Conservation (phyloP, 2,329 filamentous ascomycete species). For the Podosphaera xanthii region DNA sequence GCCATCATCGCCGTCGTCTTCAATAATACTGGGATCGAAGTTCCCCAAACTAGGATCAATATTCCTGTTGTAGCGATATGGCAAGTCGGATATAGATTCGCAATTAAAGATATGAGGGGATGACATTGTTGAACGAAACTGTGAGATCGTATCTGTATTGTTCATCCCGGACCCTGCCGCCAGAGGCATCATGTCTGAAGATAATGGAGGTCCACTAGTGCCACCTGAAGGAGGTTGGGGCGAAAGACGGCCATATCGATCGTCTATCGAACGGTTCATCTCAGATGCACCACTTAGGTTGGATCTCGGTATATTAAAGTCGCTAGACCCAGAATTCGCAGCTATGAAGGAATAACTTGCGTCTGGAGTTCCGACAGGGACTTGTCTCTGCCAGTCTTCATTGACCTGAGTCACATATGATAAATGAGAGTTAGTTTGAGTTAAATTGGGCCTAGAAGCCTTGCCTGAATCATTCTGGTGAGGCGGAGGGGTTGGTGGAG, state of each 20-base stretch:
- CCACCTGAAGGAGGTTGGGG: background rate
- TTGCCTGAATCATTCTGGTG: constrained; percentile 13
- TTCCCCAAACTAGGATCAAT: constrained; percentile 12
- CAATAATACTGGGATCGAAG: constrained; percentile 49
- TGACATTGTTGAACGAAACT: constrained; percentile 10
- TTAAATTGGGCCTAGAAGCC: constrained; percentile 10
- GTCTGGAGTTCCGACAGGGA: constrained; percentile 42
- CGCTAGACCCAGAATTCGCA: constrained; percentile 22
- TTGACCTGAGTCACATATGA: constrained; percentile 32
- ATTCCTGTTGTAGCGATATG: constrained; percentile 13
- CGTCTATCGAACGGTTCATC: background rate
- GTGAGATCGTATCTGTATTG: constrained; percentile 7
- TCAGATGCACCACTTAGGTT: background rate
- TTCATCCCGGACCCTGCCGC: constrained; percentile 13
- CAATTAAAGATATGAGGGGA: constrained; percentile 9
- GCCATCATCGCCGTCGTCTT: constrained; percentile 75
- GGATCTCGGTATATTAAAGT: background rate
- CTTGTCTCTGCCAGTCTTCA: constrained; percentile 41
- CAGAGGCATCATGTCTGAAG: constrained; percentile 11
- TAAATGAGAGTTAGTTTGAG: constrained; percentile 9
- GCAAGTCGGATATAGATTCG: constrained; percentile 12
- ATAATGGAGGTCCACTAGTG: constrained; percentile 5
- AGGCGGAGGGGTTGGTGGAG: constrained; percentile 13
- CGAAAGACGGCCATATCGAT: background rate
- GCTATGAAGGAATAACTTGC: constrained; percentile 45